Percentiles rank a stretch among this genome's conserved stretches.
Conservation (phyloP, 768 basidiomycete genomes). For the Glaciozyma antarctica region DNA sequence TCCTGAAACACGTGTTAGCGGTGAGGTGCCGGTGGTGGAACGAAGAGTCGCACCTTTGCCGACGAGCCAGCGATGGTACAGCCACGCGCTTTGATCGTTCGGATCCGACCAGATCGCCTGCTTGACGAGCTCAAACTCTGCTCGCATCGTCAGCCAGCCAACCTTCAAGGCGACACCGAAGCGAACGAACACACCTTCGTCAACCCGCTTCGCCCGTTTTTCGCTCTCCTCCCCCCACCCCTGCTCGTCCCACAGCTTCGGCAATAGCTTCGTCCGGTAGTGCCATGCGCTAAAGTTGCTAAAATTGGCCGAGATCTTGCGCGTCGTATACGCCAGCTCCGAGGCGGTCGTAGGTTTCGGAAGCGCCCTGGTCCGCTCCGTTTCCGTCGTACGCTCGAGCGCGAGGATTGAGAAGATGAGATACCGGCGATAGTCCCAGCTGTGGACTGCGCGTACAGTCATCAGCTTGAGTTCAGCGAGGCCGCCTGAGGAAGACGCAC, state of each 20-base stretch:
- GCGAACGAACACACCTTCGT: constrained; percentile 51
- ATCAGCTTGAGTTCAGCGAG: not conserved
- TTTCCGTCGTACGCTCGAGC: not conserved
- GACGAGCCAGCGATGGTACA: constrained; percentile 96
- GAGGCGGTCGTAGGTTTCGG: constrained; percentile 44
- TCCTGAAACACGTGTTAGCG: constrained; percentile 42
- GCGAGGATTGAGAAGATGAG: constrained; percentile 62
- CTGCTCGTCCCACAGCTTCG: constrained; percentile 52
- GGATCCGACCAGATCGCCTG: constrained; percentile 97
- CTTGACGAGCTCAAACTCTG: constrained; percentile 85
- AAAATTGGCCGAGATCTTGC: constrained; percentile 86
- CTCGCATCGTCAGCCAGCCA: too few relatives aligned
- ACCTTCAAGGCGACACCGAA: not conserved
- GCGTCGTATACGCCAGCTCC: constrained; percentile 77
- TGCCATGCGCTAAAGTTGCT: constrained; percentile 99
- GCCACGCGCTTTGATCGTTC: constrained; percentile 91
- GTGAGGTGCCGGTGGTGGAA: not conserved
- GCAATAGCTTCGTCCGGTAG: constrained; percentile 69
- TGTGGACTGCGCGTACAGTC: constrained; percentile 55
- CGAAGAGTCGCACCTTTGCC: constrained; percentile 51
- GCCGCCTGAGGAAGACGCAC: constrained; percentile 46
- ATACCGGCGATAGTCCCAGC: constrained; percentile 89
- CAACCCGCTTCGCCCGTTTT: constrained; percentile 51
- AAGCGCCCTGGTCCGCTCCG: constrained; percentile 37
- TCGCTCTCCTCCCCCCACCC: constrained; percentile 42